A percentile compares a stretch with the other conserved stretches of the same genome.
phyloP scores from a whole-genome alignment of 2,329 filamentous ascomycete species.

The Colletotrichum echinochloae region DNA sequence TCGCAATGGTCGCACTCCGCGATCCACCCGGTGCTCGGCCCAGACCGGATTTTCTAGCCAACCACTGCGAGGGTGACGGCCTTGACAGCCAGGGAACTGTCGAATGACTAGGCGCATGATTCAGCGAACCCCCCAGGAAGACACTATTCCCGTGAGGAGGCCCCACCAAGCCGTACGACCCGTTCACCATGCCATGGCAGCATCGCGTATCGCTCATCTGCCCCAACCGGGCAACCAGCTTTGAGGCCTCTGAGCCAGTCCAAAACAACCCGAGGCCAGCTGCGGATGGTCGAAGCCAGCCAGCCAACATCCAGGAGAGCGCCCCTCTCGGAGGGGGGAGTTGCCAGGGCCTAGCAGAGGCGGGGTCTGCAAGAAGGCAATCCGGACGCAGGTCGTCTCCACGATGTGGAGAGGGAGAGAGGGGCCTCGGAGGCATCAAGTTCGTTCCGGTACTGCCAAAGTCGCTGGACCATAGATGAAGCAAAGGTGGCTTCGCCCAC shows the following conservation, averaged over 20 bases:
- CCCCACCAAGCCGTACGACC: slow-evolving; percentile 24
- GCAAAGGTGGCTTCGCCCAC: slow-evolving; percentile 34
- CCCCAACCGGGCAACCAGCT: slow-evolving; percentile 17
- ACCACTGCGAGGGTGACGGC: slow-evolving; percentile 28
- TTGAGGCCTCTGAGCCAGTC: slow-evolving; percentile 14
- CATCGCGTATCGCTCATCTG: slow-evolving; percentile 11
- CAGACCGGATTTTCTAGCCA: slow-evolving; percentile 24
- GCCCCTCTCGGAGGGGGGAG: not conserved
- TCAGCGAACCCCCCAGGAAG: slow-evolving; percentile 33
- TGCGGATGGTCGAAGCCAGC: slow-evolving; percentile 17
- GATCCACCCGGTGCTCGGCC: slow-evolving; percentile 30
- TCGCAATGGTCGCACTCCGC: slow-evolving; percentile 29
- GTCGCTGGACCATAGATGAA: slow-evolving; percentile 18
- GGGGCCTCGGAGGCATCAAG: slow-evolving; percentile 32
- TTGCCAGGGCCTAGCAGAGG: slow-evolving; percentile 28
- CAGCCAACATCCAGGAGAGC: slow-evolving; percentile 24
- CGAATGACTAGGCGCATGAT: slow-evolving; percentile 33
- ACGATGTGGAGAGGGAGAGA: slow-evolving; percentile 36
- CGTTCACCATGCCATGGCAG: slow-evolving; percentile 12
- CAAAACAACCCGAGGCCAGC: slow-evolving; percentile 8
- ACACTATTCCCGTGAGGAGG: slow-evolving; percentile 29
- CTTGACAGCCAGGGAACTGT: slow-evolving; percentile 30
- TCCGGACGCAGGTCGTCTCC: slow-evolving; percentile 39
- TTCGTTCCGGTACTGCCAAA: slow-evolving; percentile 10
- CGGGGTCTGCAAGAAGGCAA: slow-evolving; percentile 39